These are phyloP conservation scores for Nitzschia sp. DNA, from an alignment of 108 stramenopile species.

Conservation along the genomic window DNA sequence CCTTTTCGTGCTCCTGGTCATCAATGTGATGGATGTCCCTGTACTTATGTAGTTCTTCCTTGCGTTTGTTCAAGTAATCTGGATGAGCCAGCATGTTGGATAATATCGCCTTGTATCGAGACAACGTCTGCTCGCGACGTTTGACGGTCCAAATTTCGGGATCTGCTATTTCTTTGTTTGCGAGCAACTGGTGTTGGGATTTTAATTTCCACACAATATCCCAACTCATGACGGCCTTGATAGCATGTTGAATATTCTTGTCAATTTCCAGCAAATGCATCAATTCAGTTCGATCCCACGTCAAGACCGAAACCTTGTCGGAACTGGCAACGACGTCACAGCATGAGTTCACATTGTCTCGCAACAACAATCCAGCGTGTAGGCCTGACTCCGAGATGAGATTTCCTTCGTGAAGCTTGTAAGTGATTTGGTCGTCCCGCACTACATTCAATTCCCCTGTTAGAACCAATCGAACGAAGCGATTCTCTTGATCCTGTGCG, in stretches of 20 bases:
- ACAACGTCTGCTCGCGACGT: conserved; percentile 70
- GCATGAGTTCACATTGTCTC: conserved; percentile 64
- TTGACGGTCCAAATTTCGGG: conserved; percentile 66
- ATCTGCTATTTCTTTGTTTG: conserved; percentile 51
- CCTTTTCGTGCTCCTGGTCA: conserved; percentile 52
- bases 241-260: conserved; percentile 48
- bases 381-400: conserved; percentile 80
- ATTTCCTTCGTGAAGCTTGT: conserved; percentile 70
- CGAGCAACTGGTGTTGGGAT: conserved; percentile 58
- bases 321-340: conserved; percentile 56
- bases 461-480: conserved; percentile 69
- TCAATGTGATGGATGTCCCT: conserved; percentile 79
- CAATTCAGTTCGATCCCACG: conserved; percentile 72
- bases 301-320: conserved; percentile 39
- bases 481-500: conserved; percentile 60
- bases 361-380: conserved; percentile 76
- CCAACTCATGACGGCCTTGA: conserved; percentile 76
- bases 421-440: conserved; percentile 72
- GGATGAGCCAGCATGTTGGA: conserved; percentile 60
- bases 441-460: conserved; percentile 64
- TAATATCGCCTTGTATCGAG: conserved; percentile 73
- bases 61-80: conserved; percentile 47
- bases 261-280: conserved; percentile 57
- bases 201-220: conserved; percentile 88
- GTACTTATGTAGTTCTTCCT: conserved; percentile 63